These are phyloP conservation scores for Scutellaria barbata DNA, from an alignment of 257 asterid genomes.

Conservation along the genomic window DNA sequence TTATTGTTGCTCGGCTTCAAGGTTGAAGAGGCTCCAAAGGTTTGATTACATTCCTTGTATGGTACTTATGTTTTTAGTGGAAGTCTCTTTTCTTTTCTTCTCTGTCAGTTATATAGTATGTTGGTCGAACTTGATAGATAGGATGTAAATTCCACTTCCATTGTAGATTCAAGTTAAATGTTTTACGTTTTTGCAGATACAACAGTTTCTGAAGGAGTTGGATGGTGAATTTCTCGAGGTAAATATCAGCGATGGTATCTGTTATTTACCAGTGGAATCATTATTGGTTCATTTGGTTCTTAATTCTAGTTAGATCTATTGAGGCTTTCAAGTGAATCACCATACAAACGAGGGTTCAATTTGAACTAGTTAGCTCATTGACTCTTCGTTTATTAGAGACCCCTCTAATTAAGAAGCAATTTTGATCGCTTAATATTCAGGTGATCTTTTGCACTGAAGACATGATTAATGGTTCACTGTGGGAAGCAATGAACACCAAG, in stretches of 20 bases:
- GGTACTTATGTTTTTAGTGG: neutral
- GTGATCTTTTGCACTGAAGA: conserved; percentile 81
- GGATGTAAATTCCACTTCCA: neutral
- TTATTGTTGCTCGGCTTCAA: conserved; percentile 76
- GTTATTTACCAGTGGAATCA: too few relatives aligned
- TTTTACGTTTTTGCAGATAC: conserved; percentile 59
- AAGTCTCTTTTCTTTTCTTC: neutral
- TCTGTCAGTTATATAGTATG: neutral
- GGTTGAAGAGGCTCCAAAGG: conserved; percentile 79
- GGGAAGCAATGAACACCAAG: conserved; percentile 89
- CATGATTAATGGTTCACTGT: conserved; percentile 72
- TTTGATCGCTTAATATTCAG: conserved; percentile 50
- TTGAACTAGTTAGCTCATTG: neutral
- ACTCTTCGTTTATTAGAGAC: neutral
- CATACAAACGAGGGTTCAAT: neutral
- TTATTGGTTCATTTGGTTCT: too few relatives aligned
- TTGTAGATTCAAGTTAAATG: neutral
- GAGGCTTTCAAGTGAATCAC: neutral
- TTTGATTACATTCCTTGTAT: conserved; percentile 26
- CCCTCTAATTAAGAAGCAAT: neutral
- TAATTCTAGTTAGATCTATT: neutral
- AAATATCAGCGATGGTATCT: conserved; percentile 10
- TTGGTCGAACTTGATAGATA: neutral
- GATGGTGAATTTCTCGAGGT: conserved; percentile 95
- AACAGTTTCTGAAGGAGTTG: conserved; percentile 71